Evolutionary conservation across 1,139 yeast species (phyloP).

Genomic region (Saccharomyces hybrid): DNA sequence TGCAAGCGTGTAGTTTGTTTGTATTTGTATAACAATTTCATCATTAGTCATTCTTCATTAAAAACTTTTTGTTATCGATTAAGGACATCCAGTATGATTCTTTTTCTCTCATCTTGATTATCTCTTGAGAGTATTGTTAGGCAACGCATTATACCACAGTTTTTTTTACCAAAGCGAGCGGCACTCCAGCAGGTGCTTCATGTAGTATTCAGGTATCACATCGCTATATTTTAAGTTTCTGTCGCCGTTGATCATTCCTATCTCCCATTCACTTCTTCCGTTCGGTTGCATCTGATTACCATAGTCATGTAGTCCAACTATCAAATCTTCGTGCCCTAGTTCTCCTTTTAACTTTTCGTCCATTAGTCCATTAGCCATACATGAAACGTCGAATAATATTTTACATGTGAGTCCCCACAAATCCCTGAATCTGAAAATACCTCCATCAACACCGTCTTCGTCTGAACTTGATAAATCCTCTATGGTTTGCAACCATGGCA

Average conservation of each 20-base stretch:
- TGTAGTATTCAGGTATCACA: constrained; percentile 31
- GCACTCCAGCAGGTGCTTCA: constrained; percentile 10
- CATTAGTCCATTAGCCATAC: constrained; percentile 38
- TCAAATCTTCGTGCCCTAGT: constrained; percentile 61
- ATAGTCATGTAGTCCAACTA: constrained; percentile 45
- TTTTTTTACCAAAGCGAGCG: not conserved
- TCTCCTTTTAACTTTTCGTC: constrained; percentile 8
- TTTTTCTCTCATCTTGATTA: not conserved
- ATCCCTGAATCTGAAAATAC: constrained; percentile 39
- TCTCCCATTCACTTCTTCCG: constrained; percentile 37
- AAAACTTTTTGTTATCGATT: not conserved
- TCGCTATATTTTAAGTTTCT: constrained; percentile 43
- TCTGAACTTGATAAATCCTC: constrained; percentile 48
- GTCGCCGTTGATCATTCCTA: constrained; percentile 34
- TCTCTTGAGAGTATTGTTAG: not conserved
- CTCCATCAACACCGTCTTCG: constrained; percentile 38
- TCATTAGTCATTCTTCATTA: not conserved
- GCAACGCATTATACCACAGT: not conserved
- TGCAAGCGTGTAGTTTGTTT: not conserved
- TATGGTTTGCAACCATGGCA: constrained; percentile 53
- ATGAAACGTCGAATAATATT: constrained; percentile 69
- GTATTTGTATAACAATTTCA: not conserved
- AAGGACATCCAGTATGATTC: not conserved
- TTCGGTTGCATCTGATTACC: constrained; percentile 40
- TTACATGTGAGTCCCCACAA: constrained; percentile 93